Conservation (phyloP, 1,284 basidiomycete genomes). For the Heliocybe sulcata region DNA sequence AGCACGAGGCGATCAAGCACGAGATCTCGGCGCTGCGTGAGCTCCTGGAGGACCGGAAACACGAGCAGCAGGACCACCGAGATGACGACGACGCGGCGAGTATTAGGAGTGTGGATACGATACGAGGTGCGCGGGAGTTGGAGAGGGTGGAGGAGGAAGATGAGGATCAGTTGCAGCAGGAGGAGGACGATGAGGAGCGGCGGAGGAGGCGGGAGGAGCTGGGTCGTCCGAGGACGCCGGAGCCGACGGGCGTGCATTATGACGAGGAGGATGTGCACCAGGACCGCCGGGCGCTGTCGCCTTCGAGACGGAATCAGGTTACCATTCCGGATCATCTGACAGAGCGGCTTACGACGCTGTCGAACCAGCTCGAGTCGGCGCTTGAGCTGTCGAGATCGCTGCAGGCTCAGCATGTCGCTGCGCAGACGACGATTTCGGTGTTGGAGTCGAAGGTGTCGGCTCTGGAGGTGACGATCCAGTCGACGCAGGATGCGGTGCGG, state of each 20-base stretch:
- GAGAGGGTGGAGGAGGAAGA: constrained; percentile 73
- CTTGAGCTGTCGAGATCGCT: constrained; percentile 69
- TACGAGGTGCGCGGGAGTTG: constrained; percentile 60
- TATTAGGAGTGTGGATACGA: constrained; percentile 48
- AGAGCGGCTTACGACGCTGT: constrained; percentile 64
- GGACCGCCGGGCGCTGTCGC: constrained; percentile 11
- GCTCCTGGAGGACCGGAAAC: constrained; percentile 55
- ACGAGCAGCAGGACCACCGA: constrained; percentile 31
- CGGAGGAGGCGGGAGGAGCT: constrained; percentile 47
- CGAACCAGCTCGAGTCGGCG: constrained; percentile 73
- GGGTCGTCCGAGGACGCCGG: constrained; percentile 67
- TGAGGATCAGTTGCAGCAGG: constrained; percentile 46
- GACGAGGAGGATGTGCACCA: constrained; percentile 31
- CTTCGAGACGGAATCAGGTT: constrained; percentile 10
- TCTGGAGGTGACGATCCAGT: constrained; percentile 50
- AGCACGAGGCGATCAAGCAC: constrained; percentile 81
- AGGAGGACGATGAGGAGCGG: constrained; percentile 40
- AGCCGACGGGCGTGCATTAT: constrained; percentile 66
- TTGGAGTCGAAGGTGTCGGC: constrained; percentile 65
- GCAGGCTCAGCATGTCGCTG: constrained; percentile 73
- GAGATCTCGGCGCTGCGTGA: constrained; percentile 73
- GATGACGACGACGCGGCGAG: constrained; percentile 46
- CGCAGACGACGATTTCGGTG: constrained; percentile 71
- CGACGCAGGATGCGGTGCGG: constrained; percentile 33
- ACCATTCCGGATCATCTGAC: constrained; percentile 53